Evolutionary conservation across 176 grass and related monocot genomes (phyloP).

Genomic region (Musa beccarii): DNA sequence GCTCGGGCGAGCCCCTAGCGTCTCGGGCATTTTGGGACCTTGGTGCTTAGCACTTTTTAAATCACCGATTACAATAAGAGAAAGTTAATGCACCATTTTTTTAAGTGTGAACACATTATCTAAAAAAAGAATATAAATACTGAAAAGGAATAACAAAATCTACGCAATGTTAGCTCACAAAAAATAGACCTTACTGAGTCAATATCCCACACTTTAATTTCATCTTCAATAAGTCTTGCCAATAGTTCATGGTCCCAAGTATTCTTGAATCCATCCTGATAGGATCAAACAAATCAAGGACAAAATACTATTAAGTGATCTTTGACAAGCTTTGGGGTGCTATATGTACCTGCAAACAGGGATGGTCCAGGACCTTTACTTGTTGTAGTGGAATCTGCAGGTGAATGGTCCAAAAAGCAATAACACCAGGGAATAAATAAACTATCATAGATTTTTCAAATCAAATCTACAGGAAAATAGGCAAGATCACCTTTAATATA

Average conservation of each 20-base stretch:
- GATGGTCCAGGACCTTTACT: conserved; percentile 64
- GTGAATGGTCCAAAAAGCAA: background rate
- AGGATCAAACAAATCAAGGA: background rate
- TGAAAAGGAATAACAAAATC: background rate
- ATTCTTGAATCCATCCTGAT: conserved; percentile 76
- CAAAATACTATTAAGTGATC: conserved; percentile 1
- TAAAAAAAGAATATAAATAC: background rate
- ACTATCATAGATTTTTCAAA: too few species aligned
- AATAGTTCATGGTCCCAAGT: conserved; percentile 68
- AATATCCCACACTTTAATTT: conserved; percentile 48
- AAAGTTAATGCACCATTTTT: too few species aligned
- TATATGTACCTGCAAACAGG: conserved; percentile 50
- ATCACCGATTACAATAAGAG: too few species aligned
- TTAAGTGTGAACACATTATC: background rate
- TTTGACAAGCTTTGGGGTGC: background rate
- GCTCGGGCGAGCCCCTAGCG: too few species aligned
- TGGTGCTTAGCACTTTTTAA: too few species aligned
- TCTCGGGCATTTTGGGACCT: too few species aligned
- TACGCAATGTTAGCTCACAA: background rate
- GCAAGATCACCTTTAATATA: conserved; percentile 41
- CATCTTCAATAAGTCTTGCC: conserved; percentile 39
- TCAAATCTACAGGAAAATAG: background rate
- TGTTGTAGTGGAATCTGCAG: conserved; percentile 62
- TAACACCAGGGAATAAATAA: background rate
- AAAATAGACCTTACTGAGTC: conserved; percentile 46